Percentiles rank a stretch among this genome's conserved stretches.
These are phyloP conservation scores for Mollisiaceae sp. DNA, from an alignment of 2,329 filamentous ascomycete species.

Conservation along the genomic window DNA sequence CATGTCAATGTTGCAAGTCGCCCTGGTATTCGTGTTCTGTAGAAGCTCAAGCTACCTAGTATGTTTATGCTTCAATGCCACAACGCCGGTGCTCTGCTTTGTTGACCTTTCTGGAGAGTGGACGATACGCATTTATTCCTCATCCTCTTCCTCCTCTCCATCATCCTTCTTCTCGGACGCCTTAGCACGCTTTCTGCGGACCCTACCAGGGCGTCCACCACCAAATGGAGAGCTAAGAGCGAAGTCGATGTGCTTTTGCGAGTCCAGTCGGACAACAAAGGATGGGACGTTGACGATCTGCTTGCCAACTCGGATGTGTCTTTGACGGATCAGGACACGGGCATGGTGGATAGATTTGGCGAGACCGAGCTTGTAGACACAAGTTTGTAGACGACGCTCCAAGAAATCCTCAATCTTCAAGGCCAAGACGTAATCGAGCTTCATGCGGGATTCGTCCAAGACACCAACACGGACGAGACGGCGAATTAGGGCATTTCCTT, in stretches of 20 bases:
- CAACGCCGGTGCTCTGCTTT: conserved; percentile 7
- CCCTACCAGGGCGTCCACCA: conserved; percentile 95
- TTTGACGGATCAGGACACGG: conserved; percentile 98
- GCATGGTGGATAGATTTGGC: conserved; percentile 99
- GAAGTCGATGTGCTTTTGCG: conserved; percentile 99
- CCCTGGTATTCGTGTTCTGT: conserved; percentile 3
- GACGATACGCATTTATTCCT: conserved; percentile 45
- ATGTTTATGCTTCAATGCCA: conserved; percentile 11
- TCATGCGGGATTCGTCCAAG: conserved; percentile 99
- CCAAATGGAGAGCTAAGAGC: conserved; percentile 96
- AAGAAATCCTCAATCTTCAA: conserved; percentile 99
- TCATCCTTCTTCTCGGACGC: conserved; percentile 85
- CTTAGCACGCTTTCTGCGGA: conserved; percentile 99
- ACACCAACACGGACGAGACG: conserved; percentile 99
- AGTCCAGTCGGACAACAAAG: conserved; percentile 99
- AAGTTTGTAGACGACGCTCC: conserved; percentile 99
- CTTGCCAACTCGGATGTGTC: conserved; percentile 99
- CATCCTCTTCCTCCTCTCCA: conserved; percentile 77
- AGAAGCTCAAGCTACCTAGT: conserved; percentile 16
- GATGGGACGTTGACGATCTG: conserved; percentile 99
- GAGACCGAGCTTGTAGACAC: conserved; percentile 99
- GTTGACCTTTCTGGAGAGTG: conserved; percentile 1
- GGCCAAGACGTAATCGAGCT: conserved; percentile 99
- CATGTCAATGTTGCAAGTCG: background rate
- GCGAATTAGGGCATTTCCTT: conserved; percentile 99